These are phyloP conservation scores for Annulohypoxylon truncatum DNA, from an alignment of 2,329 filamentous ascomycete species.

Conservation along the genomic window DNA sequence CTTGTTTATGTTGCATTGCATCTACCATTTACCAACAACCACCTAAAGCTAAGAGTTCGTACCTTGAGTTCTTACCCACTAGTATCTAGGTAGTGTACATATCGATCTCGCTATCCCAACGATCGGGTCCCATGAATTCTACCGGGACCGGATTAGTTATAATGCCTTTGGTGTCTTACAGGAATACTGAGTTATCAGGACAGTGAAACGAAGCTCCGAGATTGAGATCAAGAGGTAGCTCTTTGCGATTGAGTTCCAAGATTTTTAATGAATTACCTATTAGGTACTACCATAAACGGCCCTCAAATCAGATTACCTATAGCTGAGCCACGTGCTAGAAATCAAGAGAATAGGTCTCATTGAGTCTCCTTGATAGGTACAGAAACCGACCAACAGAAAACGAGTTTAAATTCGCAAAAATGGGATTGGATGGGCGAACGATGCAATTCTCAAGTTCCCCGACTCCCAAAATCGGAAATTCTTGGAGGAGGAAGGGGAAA, in stretches of 20 bases:
- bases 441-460: neutral
- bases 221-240: neutral
- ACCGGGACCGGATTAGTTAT: neutral
- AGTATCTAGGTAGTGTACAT: neutral
- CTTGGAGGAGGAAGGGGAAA: neutral
- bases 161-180: conserved; percentile 1
- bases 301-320: neutral
- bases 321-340: neutral
- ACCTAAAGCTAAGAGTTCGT: neutral
- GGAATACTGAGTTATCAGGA: neutral
- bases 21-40: neutral
- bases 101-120: conserved; percentile 11
- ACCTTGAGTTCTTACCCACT: neutral
- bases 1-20: conserved; percentile 21
- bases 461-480: conserved; percentile 10
- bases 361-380: neutral
- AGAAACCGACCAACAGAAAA: conserved; percentile 4
- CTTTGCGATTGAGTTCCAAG: neutral
- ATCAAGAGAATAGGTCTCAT: neutral
- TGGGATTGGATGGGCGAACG: neutral
- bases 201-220: neutral
- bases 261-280: neutral
- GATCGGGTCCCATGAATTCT: conserved; percentile 9
- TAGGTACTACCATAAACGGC: neutral
- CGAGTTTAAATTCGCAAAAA: neutral